These are phyloP conservation scores for Fusarium marasasianum DNA, from an alignment of 2,329 filamentous ascomycete genomes.

Conservation along the genomic window DNA sequence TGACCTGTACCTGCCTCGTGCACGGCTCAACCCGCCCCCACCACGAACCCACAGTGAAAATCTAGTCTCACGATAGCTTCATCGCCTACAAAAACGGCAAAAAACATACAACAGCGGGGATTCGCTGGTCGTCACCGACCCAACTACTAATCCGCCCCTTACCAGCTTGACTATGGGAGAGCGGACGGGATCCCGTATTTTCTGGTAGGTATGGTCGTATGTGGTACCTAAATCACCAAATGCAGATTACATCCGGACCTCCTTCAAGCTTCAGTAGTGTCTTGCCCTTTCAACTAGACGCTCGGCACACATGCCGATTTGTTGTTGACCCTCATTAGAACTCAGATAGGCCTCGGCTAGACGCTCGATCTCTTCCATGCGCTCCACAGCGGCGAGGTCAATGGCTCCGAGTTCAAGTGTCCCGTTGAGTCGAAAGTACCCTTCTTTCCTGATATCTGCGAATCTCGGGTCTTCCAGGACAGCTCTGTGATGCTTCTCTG, in stretches of 20 bases:
- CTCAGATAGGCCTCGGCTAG: background rate
- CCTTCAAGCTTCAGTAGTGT: background rate
- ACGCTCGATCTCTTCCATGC: background rate
- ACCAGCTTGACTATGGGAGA: conserved; percentile 1
- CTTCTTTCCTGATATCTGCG: background rate
- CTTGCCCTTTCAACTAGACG: background rate
- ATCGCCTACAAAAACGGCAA: background rate
- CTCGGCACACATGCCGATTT: background rate
- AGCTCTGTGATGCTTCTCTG: background rate
- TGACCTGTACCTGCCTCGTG: background rate
- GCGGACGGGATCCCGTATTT: conserved; percentile 1
- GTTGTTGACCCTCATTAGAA: background rate
- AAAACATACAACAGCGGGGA: conserved; percentile 2
- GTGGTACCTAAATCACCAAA: background rate
- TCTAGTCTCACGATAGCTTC: background rate
- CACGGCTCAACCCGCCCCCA: background rate
- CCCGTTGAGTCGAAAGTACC: background rate
- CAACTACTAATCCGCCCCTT: conserved; percentile 4
- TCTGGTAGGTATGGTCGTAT: conserved; percentile 5
- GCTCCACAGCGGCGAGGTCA: background rate
- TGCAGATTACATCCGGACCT: background rate
- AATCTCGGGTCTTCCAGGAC: background rate
- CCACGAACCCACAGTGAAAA: background rate
- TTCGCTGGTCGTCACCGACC: conserved; percentile 6
- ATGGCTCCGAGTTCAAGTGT: background rate